These are phyloP conservation scores for Pezicula carpinea DNA, from an alignment of 2,329 filamentous ascomycete species.

Conservation along the genomic window DNA sequence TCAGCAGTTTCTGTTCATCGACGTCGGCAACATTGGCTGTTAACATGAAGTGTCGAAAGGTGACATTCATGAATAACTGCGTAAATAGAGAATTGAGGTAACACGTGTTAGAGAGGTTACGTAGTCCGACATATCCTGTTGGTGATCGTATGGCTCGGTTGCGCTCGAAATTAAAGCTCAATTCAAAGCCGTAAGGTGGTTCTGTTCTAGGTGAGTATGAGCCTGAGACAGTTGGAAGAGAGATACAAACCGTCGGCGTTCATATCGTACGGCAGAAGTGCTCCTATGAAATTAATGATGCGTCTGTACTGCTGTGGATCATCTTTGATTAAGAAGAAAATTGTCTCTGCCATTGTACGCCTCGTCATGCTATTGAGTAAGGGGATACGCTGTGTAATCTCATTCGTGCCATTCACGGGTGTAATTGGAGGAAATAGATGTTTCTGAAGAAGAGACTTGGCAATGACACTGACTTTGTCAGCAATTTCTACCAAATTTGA, in stretches of 20 bases:
- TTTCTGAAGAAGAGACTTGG: slow-evolving; percentile 51
- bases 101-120: slow-evolving; percentile 91
- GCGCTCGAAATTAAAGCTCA: slow-evolving; percentile 59
- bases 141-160: slow-evolving; percentile 64
- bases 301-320: slow-evolving; percentile 41
- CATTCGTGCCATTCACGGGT: slow-evolving; percentile 17
- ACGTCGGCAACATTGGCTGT: slow-evolving; percentile 49
- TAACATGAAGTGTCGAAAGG: slow-evolving; percentile 83
- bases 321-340: slow-evolving; percentile 51
- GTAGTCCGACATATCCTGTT: slow-evolving; percentile 83
- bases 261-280: slow-evolving; percentile 44
- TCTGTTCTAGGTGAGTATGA: slow-evolving; percentile 15
- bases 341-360: slow-evolving; percentile 53
- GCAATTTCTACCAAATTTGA: slow-evolving; percentile 3
- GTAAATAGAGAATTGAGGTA: slow-evolving; percentile 94
- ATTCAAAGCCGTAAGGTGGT: slow-evolving; percentile 56
- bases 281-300: slow-evolving; percentile 47
- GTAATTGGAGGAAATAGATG: slow-evolving; percentile 60
- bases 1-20: slow-evolving; percentile 61
- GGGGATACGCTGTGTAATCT: slow-evolving; percentile 35
- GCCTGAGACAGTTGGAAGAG: slow-evolving; percentile 4
- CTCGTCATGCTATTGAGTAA: slow-evolving; percentile 52
- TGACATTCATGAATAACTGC: slow-evolving; percentile 92
- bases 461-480: slow-evolving; percentile 32
- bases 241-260: slow-evolving; percentile 33